Evolutionary conservation across 768 basidiomycete genomes (phyloP), one percentile per base, ranked within the genome.

Genomic region (Cyclocybe aegerita): DNA sequence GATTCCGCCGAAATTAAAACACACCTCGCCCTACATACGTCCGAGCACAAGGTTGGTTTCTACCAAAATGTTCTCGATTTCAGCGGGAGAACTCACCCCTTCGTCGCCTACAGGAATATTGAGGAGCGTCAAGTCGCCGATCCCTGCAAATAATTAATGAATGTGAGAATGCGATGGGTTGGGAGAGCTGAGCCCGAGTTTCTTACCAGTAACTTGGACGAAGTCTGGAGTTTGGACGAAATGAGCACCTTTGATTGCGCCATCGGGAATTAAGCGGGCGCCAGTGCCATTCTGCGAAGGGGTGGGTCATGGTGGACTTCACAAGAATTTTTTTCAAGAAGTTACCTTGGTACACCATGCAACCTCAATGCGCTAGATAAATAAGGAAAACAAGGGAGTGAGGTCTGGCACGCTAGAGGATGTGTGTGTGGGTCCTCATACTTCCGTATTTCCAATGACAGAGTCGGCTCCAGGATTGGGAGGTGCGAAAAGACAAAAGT

Each of bases 201-300:
- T 59, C 63, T 39, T 37, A 72, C 86, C 90, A 35, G 82, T 83
- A 47, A 90, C 69, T 60, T 87, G 88, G 32, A 89, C 73, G 63
- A 82, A 90, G 63, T 85, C 83, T n/a, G 86, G 83, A 0, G 89
- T 88, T 54, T 80, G 73, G 4, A 89, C 75, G 62, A 88, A 80
- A 61, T 85, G 86, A 12, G 80, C 85, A 44, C 83, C 83, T 1
- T 70, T 73, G 58, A 90, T 80, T n/a, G 83, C 68, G 30, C 86
- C 90, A 46, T 82, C 79, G 9, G 88, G 90, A 54, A 92, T 88
- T 57, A 86, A 62, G 43, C 82, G 82, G 10, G 80, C 77, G 30
- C 86, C 87, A 42, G 81, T 76, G 34, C 79, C 80, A 55, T 69
- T 64, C 83, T 85, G 31, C 29, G 36, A 61, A 61, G 57, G 31